Evolutionary conservation across 2,329 filamentous ascomycete species (phyloP).

Genomic region (Ramularia collo-cygni): DNA sequence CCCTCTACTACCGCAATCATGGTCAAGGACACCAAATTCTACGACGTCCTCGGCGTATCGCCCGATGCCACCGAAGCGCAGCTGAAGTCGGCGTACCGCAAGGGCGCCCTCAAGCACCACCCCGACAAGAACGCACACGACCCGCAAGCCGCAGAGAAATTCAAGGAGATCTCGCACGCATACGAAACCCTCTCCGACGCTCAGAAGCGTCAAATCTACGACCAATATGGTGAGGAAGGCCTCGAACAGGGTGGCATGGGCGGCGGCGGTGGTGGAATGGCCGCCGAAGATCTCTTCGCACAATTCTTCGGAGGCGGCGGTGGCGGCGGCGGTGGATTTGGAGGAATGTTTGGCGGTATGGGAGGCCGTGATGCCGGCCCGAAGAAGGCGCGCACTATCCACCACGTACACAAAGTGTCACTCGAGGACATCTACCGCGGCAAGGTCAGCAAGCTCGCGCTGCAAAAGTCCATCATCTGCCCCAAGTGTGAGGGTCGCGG

Average conservation of each 20-base stretch:
- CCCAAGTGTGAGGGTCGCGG: constrained; percentile 87
- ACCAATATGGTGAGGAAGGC: constrained; percentile 96
- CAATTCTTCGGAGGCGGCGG: constrained; percentile 84
- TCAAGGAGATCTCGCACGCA: constrained; percentile 94
- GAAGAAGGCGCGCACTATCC: constrained; percentile 88
- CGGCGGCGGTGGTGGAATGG: constrained; percentile 68
- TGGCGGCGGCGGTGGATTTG: constrained; percentile 58
- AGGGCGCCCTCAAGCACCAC: constrained; percentile 74
- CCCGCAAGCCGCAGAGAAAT: constrained; percentile 89
- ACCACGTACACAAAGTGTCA: constrained; percentile 97
- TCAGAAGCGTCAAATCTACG: constrained; percentile 87
- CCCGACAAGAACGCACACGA: constrained; percentile 96
- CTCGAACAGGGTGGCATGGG: constrained; percentile 75
- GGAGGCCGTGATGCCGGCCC: constrained; percentile 75
- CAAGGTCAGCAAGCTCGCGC: constrained; percentile 93
- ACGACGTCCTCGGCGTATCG: constrained; percentile 71
- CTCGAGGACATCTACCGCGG: constrained; percentile 97
- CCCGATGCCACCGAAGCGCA: constrained; percentile 76
- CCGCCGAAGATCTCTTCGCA: constrained; percentile 89
- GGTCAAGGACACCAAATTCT: constrained; percentile 73
- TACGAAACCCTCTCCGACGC: constrained; percentile 92
- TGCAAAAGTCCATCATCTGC: constrained; percentile 97
- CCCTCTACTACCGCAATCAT: constrained; percentile 43
- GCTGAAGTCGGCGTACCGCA: constrained; percentile 86
- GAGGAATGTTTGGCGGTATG: constrained; percentile 64